Evolutionary conservation across 768 basidiomycete species (phyloP).

Genomic region (Mycena belliarum): DNA sequence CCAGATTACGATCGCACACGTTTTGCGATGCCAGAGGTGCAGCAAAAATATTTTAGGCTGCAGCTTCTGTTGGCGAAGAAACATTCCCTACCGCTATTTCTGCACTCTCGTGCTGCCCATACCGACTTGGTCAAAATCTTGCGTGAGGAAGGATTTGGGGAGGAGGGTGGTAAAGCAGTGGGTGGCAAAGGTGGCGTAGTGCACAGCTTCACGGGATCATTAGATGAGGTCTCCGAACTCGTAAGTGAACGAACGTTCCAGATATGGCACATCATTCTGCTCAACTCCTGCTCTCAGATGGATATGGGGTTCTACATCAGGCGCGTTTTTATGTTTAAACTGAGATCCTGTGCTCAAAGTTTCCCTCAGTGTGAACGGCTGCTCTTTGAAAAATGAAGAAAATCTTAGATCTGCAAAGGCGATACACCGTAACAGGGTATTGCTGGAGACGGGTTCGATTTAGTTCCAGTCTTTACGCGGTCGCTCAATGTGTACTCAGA

Average conservation of each 20-base stretch:
- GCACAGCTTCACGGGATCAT: conserved; percentile 77
- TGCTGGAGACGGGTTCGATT: conserved; percentile 72
- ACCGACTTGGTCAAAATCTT: conserved; percentile 66
- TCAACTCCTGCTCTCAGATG: conserved; percentile 43
- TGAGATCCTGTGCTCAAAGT: no score
- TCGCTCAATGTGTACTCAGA: conserved; percentile 36
- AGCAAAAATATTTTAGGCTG: conserved; percentile 65
- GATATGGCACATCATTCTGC: background rate
- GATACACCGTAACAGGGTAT: conserved; percentile 59
- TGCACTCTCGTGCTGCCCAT: conserved; percentile 82
- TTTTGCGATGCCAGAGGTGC: conserved; percentile 59
- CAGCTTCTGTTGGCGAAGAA: conserved; percentile 71
- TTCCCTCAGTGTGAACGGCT: conserved; percentile 66
- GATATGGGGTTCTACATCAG: conserved; percentile 74
- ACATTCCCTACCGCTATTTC: conserved; percentile 73
- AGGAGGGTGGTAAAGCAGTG: conserved; percentile 51
- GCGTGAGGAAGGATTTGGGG: conserved; percentile 62
- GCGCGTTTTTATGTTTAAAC: conserved; percentile 24
- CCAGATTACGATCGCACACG: conserved; percentile 78
- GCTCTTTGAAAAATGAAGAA: conserved; percentile 71
- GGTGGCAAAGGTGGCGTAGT: conserved; percentile 76
- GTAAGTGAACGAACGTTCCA: conserved; percentile 37
- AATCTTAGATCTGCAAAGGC: conserved; percentile 56
- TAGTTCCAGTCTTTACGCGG: background rate
- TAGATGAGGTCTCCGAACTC: conserved; percentile 62